Percentiles rank a stretch among this genome's conserved stretches.
Conservation (phyloP, 768 basidiomycete genomes). For the Pleurotus cornucopiae region DNA sequence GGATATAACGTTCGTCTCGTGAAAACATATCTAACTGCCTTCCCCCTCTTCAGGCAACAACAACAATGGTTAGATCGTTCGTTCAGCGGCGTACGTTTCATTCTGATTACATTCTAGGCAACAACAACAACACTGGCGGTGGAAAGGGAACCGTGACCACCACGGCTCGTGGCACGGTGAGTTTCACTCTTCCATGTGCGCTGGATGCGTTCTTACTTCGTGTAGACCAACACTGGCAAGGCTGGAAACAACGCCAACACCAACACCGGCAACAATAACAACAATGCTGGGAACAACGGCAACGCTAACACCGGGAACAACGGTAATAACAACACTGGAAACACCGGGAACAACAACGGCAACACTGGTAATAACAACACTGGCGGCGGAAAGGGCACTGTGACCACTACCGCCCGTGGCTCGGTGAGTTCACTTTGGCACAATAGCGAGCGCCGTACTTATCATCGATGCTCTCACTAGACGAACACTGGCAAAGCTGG, state of each 20-base stretch:
- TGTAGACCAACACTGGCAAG: neutral
- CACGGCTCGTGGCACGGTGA: slow-evolving; percentile 8
- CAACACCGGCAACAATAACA: slow-evolving; percentile 10
- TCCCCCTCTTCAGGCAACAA: no score
- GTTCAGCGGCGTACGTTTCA: no score
- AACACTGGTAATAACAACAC: slow-evolving; percentile 5
- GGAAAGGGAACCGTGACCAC: slow-evolving; percentile 13
- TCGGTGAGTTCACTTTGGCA: slow-evolving; percentile 3
- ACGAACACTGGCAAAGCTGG: neutral
- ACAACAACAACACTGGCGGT: neutral
- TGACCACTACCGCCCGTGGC: slow-evolving; percentile 12
- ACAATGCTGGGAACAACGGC: slow-evolving; percentile 9
- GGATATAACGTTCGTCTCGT: no score
- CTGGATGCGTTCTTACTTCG: neutral
- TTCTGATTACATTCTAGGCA: no score
- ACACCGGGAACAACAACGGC: slow-evolving; percentile 3
- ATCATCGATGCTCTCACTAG: neutral
- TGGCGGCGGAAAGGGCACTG: slow-evolving; percentile 8
- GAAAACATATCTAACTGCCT: no score
- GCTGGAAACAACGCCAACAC: slow-evolving; percentile 1
- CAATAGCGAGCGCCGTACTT: neutral
- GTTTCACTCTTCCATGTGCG: slow-evolving; percentile 1
- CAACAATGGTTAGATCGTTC: no score
- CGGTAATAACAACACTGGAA: slow-evolving; percentile 4
- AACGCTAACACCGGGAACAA: neutral